These are phyloP conservation scores for Mortierella alpina DNA, from an alignment of 192 early-diverging fungal genomes.

Conservation along the genomic window DNA sequence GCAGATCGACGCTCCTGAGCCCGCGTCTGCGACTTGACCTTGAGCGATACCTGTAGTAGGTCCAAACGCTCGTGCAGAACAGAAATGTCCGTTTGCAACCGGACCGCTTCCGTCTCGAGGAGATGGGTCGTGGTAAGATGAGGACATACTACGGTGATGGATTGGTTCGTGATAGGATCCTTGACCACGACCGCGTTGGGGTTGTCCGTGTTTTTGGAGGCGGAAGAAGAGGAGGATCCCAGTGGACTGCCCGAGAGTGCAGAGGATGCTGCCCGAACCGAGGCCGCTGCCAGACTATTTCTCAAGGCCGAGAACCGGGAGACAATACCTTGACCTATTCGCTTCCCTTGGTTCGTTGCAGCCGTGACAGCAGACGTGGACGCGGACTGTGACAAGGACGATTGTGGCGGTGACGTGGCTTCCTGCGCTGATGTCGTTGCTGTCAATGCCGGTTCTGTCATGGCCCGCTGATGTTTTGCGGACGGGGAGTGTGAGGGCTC, in stretches of 20 bases:
- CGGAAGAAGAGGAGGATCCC: conserved; percentile 7
- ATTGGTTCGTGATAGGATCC: conserved; percentile 29
- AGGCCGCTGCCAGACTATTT: conserved; percentile 38
- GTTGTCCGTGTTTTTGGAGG: neutral
- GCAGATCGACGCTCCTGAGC: conserved; percentile 29
- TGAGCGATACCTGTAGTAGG: conserved; percentile 43
- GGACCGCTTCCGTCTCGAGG: conserved; percentile 31
- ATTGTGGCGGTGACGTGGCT: neutral
- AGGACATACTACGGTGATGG: conserved; percentile 34
- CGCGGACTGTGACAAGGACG: neutral
- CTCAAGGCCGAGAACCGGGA: conserved; percentile 31
- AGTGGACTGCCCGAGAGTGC: conserved; percentile 16
- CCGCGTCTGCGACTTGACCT: conserved; percentile 31
- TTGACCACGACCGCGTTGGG: conserved; percentile 28
- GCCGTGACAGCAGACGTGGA: conserved; percentile 9
- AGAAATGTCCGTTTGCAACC: conserved; percentile 42
- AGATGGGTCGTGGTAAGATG: conserved; percentile 21
- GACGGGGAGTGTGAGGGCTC: neutral
- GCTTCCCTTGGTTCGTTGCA: conserved; percentile 19
- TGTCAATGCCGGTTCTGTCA: conserved; percentile 11
- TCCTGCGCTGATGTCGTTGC: neutral
- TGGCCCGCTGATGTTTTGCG: neutral
- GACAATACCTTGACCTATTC: conserved; percentile 38
- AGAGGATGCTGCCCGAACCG: conserved; percentile 28
- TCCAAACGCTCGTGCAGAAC: conserved; percentile 48